Evolutionary conservation across 2,329 filamentous ascomycete species (phyloP), one percentile per base, ranked within the genome.

Genomic region (Claviceps purpurea): DNA sequence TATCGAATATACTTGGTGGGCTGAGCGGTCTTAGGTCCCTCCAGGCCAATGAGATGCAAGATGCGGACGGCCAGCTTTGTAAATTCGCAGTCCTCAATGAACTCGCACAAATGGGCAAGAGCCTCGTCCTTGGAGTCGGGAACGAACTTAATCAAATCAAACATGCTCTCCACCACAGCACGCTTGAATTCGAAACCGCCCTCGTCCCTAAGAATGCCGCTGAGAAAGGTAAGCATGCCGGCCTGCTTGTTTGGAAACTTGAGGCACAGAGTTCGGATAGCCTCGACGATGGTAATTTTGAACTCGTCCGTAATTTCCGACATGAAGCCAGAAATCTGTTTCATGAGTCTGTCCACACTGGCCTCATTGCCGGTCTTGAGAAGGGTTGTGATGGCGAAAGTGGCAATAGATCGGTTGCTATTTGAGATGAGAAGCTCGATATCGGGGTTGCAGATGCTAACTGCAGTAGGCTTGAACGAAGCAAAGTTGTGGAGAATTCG

Each of bases 251-350:
- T 90, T 38, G 93, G 93, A 73, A 98, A 98, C 72, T 98, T 98
- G 60, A 98, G 76, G 67, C 91, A 97, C 42, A 98, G 74, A 3
- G 93, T 97, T 55, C 93, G 86, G 64, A 98, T 96, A 43, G 93
- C 93, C 69, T 98, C 93, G 44, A 98, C 91, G 62, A 98, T 95
- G n/a, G 93, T 98, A 60, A 98, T 95, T 77, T 97, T 98, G 77
- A 98, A 98, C 69, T 98, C 93, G 65, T 98, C 93, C 6, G 91
- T 96, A 59, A 97, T 97, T 70, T 97, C 93, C 4, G 90, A 88
- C 93, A 98, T 97, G 74, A 98, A 96, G 41, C 87, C 85, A 24
- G 89, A 89, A 56, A 98, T 97, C 68, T 97, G 90, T 78, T 96
- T 96, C 89, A 98, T 96, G 59, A 98, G 73, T 51, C 93, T 84